Conservation (phyloP, 768 basidiomycete species). For the Rossbeevera mucosa region DNA sequence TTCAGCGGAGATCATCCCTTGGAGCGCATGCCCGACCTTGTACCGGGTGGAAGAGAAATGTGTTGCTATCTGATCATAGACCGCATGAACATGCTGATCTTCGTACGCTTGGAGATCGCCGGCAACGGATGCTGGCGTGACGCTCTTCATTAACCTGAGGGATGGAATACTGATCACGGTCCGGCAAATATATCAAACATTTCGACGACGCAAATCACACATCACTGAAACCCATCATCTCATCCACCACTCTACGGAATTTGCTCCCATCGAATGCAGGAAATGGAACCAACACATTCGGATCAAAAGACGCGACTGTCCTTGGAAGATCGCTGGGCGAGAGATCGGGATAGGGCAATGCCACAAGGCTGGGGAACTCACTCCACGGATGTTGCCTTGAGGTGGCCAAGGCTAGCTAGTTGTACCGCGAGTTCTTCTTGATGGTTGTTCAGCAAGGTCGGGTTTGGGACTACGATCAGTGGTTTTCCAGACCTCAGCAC, state of each 20-base stretch:
- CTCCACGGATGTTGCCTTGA: constrained; percentile 54
- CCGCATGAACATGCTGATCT: constrained; percentile 67
- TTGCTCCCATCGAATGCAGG: constrained; percentile 63
- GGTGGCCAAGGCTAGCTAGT: constrained; percentile 53
- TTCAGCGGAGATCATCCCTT: not conserved
- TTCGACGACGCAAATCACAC: constrained; percentile 19
- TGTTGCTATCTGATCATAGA: constrained; percentile 81
- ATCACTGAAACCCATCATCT: constrained; percentile 65
- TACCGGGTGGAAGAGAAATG: constrained; percentile 90
- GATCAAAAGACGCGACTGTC: constrained; percentile 48
- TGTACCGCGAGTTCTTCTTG: constrained; percentile 83
- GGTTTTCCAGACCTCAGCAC: constrained; percentile 70
- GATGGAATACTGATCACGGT: not conserved
- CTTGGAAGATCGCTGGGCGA: constrained; percentile 46
- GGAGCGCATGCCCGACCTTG: constrained; percentile 46
- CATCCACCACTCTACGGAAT: constrained; percentile 66
- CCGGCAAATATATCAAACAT: not conserved
- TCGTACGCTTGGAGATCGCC: constrained; percentile 61
- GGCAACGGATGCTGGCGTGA: constrained; percentile 40
- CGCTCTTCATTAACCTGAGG: no score
- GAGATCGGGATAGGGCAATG: constrained; percentile 6
- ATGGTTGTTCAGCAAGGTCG: constrained; percentile 86
- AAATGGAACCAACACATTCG: constrained; percentile 48
- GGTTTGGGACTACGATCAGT: constrained; percentile 86
- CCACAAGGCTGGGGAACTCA: constrained; percentile 34